These are phyloP conservation scores for Protomyces macrosporus DNA, from an alignment of 1,139 yeast genomes.

Conservation along the genomic window DNA sequence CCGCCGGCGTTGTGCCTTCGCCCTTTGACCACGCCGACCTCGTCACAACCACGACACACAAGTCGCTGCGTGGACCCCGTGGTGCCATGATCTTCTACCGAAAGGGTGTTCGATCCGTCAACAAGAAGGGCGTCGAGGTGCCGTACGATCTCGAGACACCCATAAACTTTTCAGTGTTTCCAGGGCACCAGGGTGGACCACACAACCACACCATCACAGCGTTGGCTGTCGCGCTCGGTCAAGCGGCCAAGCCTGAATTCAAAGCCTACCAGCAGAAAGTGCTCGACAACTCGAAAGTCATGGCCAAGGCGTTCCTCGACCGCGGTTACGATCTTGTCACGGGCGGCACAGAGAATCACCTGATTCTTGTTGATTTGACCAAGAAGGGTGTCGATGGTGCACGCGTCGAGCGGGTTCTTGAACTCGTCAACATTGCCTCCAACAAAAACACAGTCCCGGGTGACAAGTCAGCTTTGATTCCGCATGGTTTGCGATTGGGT, in stretches of 20 bases:
- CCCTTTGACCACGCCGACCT: constrained; percentile 96
- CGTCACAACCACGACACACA: constrained; percentile 97
- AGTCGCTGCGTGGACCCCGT: constrained; percentile 97
- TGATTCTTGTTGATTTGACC: constrained; percentile 75
- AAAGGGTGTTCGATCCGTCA: constrained; percentile 85
- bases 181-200: constrained; percentile 99
- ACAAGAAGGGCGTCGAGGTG: constrained; percentile 88
- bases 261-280: constrained; percentile 86
- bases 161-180: constrained; percentile 97
- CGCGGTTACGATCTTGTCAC: constrained; percentile 81
- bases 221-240: constrained; percentile 91
- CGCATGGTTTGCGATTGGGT: constrained; percentile 97
- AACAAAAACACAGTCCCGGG: constrained; percentile 98
- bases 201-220: constrained; percentile 98
- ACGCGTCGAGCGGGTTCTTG: constrained; percentile 91
- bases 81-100: constrained; percentile 99
- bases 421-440: constrained; percentile 88
- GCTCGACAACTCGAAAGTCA: constrained; percentile 77
- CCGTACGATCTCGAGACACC: constrained; percentile 87
- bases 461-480: constrained; percentile 94
- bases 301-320: constrained; percentile 65
- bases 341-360: constrained; percentile 93
- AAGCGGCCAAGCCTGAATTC: constrained; percentile 87
- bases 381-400: constrained; percentile 95
- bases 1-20: constrained; percentile 93